Percentiles rank a stretch among this genome's conserved stretches.
Conservation (phyloP, 1,139 yeast species). For the Geotrichum cucujoidarum region DNA sequence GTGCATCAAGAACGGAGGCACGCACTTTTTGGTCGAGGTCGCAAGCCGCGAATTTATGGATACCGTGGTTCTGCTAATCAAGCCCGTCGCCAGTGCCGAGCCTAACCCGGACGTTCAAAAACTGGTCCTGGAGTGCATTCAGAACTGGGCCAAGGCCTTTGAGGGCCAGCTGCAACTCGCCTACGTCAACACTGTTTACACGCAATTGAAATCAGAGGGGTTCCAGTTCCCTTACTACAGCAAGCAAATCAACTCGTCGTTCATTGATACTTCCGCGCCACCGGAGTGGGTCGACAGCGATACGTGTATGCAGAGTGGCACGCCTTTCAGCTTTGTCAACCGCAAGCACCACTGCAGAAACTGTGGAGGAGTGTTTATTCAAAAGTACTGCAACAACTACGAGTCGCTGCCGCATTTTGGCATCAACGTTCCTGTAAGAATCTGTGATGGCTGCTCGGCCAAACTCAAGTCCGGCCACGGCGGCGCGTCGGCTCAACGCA, state of each 20-base stretch:
- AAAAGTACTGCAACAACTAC: conserved; percentile 67
- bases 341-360: conserved; percentile 95
- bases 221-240: conserved; percentile 53
- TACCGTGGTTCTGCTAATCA: conserved; percentile 40
- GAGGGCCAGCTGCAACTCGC: conserved; percentile 61
- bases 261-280: conserved; percentile 86
- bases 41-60: conserved; percentile 86
- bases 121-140: conserved; percentile 58
- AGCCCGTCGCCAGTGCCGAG: conserved; percentile 28
- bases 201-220: conserved; percentile 54
- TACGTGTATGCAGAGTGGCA: conserved; percentile 91
- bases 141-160: conserved; percentile 74
- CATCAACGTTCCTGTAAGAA: conserved; percentile 82
- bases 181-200: conserved; percentile 61
- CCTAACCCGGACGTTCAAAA: conserved; percentile 55
- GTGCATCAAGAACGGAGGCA: conserved; percentile 91
- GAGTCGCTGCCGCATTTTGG: conserved; percentile 79
- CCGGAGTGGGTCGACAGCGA: conserved; percentile 98
- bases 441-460: conserved; percentile 82
- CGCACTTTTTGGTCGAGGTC: conserved; percentile 72
- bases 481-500: conserved; percentile 82
- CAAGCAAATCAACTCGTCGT: conserved; percentile 42
- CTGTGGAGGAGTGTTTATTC: conserved; percentile 94
- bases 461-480: conserved; percentile 44
- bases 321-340: conserved; percentile 70